Evolutionary conservation across 352 stramenopile species (phyloP).

Genomic region (Phytophthora pseudosyringae): DNA sequence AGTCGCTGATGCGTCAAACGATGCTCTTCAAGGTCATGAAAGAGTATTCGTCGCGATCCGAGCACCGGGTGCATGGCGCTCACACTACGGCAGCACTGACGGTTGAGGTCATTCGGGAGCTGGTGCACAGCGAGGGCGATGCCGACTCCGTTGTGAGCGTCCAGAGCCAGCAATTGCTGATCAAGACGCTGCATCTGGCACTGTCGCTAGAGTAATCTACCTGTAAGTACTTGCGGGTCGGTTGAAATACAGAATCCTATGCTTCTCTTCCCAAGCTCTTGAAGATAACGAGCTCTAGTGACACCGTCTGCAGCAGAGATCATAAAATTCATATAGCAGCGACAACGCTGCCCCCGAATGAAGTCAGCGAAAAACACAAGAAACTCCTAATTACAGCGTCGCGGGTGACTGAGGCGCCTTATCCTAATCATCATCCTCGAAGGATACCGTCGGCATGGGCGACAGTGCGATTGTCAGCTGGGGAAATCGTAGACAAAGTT

Average conservation of each 20-base stretch:
- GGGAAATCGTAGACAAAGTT: slow-evolving; percentile 7
- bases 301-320: slow-evolving; percentile 24
- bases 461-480: slow-evolving; percentile 76
- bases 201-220: slow-evolving; percentile 32
- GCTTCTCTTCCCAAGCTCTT: neutral
- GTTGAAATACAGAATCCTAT: slow-evolving; percentile 25
- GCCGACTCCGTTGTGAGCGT: slow-evolving; percentile 55
- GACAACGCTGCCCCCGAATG: slow-evolving; percentile 33
- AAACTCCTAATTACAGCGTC: slow-evolving; percentile 44
- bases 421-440: slow-evolving; percentile 61
- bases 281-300: slow-evolving; percentile 2
- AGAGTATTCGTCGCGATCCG: slow-evolving; percentile 47
- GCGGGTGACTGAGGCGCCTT: slow-evolving; percentile 22
- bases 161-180: slow-evolving; percentile 64
- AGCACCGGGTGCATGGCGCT: slow-evolving; percentile 17
- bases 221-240: neutral
- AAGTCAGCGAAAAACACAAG: slow-evolving; percentile 39
- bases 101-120: slow-evolving; percentile 65
- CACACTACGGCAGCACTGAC: slow-evolving; percentile 44
- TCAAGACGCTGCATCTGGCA: slow-evolving; percentile 79
- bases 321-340: slow-evolving; percentile 42
- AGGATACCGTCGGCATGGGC: slow-evolving; percentile 52
- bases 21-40: slow-evolving; percentile 71
- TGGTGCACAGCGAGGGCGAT: slow-evolving; percentile 61
- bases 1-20: slow-evolving; percentile 72